Conservation (phyloP, 495 filamentous ascomycete genomes). For the Apiosordaria backusii region DNA sequence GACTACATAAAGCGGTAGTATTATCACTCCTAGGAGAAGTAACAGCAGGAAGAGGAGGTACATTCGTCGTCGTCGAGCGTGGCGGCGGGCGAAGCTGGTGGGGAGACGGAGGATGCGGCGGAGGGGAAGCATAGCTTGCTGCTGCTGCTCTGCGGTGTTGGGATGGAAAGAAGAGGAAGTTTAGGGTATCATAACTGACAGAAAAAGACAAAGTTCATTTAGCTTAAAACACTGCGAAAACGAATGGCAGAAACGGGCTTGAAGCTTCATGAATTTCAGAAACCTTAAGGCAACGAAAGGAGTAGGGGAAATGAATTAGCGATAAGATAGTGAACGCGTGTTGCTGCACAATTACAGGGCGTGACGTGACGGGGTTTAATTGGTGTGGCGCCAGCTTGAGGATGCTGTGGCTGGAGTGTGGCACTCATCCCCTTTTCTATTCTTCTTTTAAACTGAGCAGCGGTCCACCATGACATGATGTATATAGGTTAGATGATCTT, state of each 20-base stretch:
- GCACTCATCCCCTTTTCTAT: neutral
- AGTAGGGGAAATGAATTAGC: neutral
- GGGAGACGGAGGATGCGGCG: slow-evolving; percentile 46
- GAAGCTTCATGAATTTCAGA: neutral
- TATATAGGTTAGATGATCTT: neutral
- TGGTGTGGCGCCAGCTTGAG: neutral
- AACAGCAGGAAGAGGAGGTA: slow-evolving; percentile 51
- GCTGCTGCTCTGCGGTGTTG: neutral
- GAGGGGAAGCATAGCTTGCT: slow-evolving; percentile 32
- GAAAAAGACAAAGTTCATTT: neutral
- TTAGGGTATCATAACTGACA: neutral
- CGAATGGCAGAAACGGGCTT: neutral
- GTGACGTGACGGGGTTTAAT: neutral
- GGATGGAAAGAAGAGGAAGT: neutral
- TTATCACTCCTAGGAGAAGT: slow-evolving; percentile 45
- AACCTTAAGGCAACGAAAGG: neutral
- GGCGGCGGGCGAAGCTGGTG: slow-evolving; percentile 38
- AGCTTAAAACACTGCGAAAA: too few species aligned
- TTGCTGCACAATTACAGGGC: neutral
- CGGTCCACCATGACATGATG: neutral
- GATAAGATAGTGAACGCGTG: neutral
- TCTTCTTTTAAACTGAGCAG: neutral
- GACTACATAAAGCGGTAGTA: slow-evolving; percentile 56
- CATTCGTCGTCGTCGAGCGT: slow-evolving; percentile 54
- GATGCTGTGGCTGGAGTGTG: neutral